Conservation (phyloP, 2,329 filamentous ascomycete genomes). For the Dryadomyces quercus-mongolicae region DNA sequence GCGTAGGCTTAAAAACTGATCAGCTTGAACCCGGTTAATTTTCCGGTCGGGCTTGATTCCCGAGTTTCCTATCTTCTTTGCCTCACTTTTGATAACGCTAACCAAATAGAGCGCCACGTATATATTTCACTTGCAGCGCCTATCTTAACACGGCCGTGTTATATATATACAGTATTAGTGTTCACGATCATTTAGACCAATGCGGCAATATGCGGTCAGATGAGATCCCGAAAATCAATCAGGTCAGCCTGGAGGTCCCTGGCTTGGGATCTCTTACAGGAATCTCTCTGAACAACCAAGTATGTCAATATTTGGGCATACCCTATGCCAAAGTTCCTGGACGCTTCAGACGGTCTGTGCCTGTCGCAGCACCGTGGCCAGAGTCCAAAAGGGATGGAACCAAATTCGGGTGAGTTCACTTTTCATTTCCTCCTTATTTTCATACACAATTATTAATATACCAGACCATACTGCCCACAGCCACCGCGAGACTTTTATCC, state of each 20-base stretch:
- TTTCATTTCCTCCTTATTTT: neutral
- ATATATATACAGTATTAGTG: too few relatives aligned
- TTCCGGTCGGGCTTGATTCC: too few relatives aligned
- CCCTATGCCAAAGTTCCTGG: slow-evolving; percentile 7
- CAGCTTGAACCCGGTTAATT: too few relatives aligned
- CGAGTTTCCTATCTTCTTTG: too few relatives aligned
- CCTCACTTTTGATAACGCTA: too few relatives aligned
- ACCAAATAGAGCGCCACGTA: too few relatives aligned
- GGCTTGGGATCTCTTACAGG: slow-evolving; percentile 6
- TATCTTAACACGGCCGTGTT: too few relatives aligned
- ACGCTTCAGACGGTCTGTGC: slow-evolving; percentile 6
- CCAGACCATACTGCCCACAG: slow-evolving; percentile 6
- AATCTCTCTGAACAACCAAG: slow-evolving; percentile 1
- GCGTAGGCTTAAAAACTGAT: too few relatives aligned
- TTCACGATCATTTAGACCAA: too few relatives aligned
- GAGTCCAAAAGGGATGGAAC: slow-evolving; percentile 6
- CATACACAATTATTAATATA: neutral
- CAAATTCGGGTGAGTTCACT: slow-evolving; percentile 3
- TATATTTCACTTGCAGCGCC: too few relatives aligned
- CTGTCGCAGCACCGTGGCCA: neutral
- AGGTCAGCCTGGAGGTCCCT: slow-evolving; percentile 2
- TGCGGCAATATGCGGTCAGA: slow-evolving; percentile 1
- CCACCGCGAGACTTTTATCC: slow-evolving; percentile 10
- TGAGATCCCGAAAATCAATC: neutral
- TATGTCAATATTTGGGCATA: slow-evolving; percentile 8